Conservation (phyloP, 129 eudicot genomes). For the Lonicera japonica region DNA sequence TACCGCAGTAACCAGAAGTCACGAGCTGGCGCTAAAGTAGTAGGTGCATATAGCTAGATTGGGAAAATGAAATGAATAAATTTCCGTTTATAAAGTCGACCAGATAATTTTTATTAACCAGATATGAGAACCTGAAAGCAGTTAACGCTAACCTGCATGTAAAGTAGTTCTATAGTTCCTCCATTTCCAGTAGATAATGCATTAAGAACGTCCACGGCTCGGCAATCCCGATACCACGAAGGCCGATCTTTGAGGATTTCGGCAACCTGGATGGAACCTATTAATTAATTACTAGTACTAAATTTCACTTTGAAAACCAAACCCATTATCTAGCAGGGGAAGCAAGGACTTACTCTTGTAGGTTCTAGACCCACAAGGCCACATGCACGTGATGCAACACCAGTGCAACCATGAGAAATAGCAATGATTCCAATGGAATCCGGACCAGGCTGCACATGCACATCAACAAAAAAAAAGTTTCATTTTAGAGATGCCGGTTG, state of each 20-base stretch:
- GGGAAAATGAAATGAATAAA: slow-evolving; percentile 4
- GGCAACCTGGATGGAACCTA: slow-evolving; percentile 50
- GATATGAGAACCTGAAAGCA: background rate
- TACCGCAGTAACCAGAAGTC: slow-evolving; percentile 89
- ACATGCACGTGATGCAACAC: slow-evolving; percentile 97
- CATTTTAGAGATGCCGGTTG: too few species aligned
- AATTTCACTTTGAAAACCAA: background rate
- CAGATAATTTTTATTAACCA: background rate
- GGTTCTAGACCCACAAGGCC: slow-evolving; percentile 95
- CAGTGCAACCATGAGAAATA: slow-evolving; percentile 96
- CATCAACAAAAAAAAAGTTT: too few species aligned
- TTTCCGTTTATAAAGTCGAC: background rate
- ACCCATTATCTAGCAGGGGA: background rate
- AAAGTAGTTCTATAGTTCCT: slow-evolving; percentile 87
- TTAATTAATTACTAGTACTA: background rate
- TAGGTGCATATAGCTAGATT: slow-evolving; percentile 76
- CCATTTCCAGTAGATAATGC: slow-evolving; percentile 76
- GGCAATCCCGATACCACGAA: slow-evolving; percentile 92
- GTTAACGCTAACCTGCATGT: slow-evolving; percentile 62
- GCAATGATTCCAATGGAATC: slow-evolving; percentile 99
- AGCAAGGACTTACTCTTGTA: slow-evolving; percentile 55
- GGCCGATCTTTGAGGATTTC: slow-evolving; percentile 93
- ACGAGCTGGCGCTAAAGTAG: slow-evolving; percentile 90
- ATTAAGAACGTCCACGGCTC: slow-evolving; percentile 79
- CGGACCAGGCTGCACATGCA: slow-evolving; percentile 98